Evolutionary conservation across 2,329 filamentous ascomycete genomes (phyloP).

Genomic region (Passalora sequoiae): DNA sequence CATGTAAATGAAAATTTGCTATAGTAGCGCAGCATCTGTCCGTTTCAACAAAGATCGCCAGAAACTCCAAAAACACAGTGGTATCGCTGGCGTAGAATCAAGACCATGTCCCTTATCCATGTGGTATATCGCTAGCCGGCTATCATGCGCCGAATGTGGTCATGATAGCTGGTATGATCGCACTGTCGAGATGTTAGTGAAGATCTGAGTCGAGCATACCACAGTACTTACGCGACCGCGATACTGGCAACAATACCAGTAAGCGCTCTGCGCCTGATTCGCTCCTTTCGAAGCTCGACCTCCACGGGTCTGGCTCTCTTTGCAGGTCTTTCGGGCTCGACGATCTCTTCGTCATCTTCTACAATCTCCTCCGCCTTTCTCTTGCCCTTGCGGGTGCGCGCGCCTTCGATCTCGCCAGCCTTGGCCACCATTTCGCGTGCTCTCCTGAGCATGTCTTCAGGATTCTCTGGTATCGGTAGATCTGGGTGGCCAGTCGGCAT

Average conservation of each 20-base stretch:
- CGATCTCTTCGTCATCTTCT: slow-evolving; percentile 46
- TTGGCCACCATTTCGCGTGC: slow-evolving; percentile 84
- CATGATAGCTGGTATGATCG: slow-evolving; percentile 27
- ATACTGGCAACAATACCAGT: slow-evolving; percentile 82
- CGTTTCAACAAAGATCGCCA: slow-evolving; percentile 1
- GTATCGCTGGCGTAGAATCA: slow-evolving; percentile 13
- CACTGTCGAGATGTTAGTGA: slow-evolving; percentile 19
- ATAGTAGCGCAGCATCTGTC: slow-evolving; percentile 1
- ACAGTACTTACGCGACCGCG: slow-evolving; percentile 73
- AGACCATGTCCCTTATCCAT: slow-evolving; percentile 6
- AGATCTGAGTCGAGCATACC: not conserved
- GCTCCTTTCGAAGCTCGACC: slow-evolving; percentile 75
- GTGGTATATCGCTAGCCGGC: not conserved
- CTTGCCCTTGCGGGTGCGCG: slow-evolving; percentile 50
- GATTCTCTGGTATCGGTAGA: slow-evolving; percentile 68
- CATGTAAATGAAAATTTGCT: not conserved
- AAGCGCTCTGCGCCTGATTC: slow-evolving; percentile 77
- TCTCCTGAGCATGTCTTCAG: slow-evolving; percentile 71
- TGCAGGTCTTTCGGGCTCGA: slow-evolving; percentile 40
- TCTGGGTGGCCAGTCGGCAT: slow-evolving; percentile 63
- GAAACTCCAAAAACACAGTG: slow-evolving; percentile 11
- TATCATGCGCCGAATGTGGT: slow-evolving; percentile 1
- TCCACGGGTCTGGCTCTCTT: slow-evolving; percentile 77
- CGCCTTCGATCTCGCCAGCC: slow-evolving; percentile 50
- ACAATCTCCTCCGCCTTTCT: slow-evolving; percentile 69